Evolutionary conservation across 164 flowering plant species (phyloP).

Genomic region (Stephania cephalantha): DNA sequence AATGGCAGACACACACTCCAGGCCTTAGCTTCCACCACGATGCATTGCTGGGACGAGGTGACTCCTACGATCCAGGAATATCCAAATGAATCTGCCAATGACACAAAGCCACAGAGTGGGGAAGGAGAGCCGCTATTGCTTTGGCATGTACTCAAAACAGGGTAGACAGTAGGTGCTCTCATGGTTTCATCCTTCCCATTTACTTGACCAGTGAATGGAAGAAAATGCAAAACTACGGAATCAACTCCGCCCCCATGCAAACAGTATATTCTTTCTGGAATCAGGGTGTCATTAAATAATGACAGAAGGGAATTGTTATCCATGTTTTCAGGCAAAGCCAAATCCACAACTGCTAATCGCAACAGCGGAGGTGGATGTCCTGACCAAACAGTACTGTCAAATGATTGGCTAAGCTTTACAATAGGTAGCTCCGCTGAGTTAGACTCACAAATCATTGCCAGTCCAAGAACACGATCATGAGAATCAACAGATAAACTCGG

Average conservation of each 20-base stretch:
- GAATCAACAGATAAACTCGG: conserved; percentile 67
- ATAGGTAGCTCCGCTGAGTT: conserved; percentile 23
- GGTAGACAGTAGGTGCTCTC: conserved; percentile 67
- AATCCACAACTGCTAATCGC: conserved; percentile 78
- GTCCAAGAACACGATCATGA: conserved; percentile 40
- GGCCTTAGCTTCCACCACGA: conserved; percentile 68
- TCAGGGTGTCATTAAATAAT: conserved; percentile 57
- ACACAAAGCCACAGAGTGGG: conserved; percentile 57
- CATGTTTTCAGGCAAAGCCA: conserved; percentile 53
- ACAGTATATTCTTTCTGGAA: conserved; percentile 71
- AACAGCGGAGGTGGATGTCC: conserved; percentile 81
- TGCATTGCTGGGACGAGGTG: conserved; percentile 53
- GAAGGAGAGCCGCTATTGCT: conserved; percentile 36
- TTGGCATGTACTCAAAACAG: conserved; percentile 63
- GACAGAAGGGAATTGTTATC: conserved; percentile 34
- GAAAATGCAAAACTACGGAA: conserved; percentile 77
- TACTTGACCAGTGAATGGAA: conserved; percentile 77
- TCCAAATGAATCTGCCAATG: conserved; percentile 78
- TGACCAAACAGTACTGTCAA: conserved; percentile 59
- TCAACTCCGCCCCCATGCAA: conserved; percentile 84
- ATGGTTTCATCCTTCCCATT: conserved; percentile 48
- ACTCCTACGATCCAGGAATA: conserved; percentile 81
- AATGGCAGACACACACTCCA: conserved; percentile 52
- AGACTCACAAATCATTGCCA: conserved; percentile 93
- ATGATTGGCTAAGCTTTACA: conserved; percentile 41